Conservation (phyloP, 208 protist genomes). For the Jaenimonas drosophilae region DNA sequence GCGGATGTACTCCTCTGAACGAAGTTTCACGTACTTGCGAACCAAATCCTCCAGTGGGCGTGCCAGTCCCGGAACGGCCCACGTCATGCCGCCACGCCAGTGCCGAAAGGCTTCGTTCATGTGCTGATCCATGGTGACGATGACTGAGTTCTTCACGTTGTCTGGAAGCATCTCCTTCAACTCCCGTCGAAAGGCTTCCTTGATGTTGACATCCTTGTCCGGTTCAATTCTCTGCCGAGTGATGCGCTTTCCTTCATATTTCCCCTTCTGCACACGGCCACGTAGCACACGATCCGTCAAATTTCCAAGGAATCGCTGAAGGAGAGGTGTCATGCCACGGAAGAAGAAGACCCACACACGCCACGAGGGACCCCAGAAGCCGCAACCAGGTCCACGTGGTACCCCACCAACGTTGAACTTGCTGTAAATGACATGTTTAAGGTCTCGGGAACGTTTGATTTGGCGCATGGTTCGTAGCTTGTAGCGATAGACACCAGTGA, state of each 20-base stretch:
- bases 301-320: slow-evolving; percentile 99
- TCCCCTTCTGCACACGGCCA: slow-evolving; percentile 93
- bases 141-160: slow-evolving; percentile 94
- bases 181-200: slow-evolving; percentile 98
- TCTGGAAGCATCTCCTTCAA: slow-evolving; percentile 99
- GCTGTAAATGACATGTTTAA: slow-evolving; percentile 99
- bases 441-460: slow-evolving; percentile 98
- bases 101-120: slow-evolving; percentile 99
- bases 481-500: slow-evolving; percentile 99
- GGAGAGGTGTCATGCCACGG: slow-evolving; percentile 98
- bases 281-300: slow-evolving; percentile 99
- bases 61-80: slow-evolving; percentile 98
- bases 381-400: slow-evolving; percentile 96
- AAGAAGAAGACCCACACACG: slow-evolving; percentile 99
- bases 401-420: slow-evolving; percentile 98
- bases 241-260: slow-evolving; percentile 97
- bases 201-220: slow-evolving; percentile 99
- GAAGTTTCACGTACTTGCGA: slow-evolving; percentile 99
- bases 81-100: slow-evolving; percentile 99
- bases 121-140: slow-evolving; percentile 99
- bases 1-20: slow-evolving; percentile 99
- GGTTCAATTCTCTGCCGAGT: slow-evolving; percentile 99
- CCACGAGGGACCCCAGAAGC: slow-evolving; percentile 99
- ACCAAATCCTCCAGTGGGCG: slow-evolving; percentile 99
- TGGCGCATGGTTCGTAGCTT: slow-evolving; percentile 99